Evolutionary conservation across 2,329 filamentous ascomycete genomes (phyloP).

Genomic region (Fusarium sterilihyphosum): DNA sequence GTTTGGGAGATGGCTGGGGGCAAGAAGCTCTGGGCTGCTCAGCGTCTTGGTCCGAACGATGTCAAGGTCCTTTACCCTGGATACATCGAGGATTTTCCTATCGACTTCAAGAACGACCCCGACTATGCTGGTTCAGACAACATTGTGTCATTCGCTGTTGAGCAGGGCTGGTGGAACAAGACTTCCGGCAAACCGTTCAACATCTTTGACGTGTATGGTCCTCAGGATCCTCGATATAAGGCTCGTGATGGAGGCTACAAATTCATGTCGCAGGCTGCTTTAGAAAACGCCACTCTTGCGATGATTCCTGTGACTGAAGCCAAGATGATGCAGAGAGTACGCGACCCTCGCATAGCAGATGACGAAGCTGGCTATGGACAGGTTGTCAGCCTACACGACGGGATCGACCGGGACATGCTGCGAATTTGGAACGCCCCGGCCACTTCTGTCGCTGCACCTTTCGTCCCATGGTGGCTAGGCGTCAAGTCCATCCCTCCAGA

Average conservation of each 20-base stretch:
- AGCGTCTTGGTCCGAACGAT: slow-evolving; percentile 33
- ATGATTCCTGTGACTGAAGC: slow-evolving; percentile 36
- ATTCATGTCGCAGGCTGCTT: slow-evolving; percentile 37
- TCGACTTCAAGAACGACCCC: slow-evolving; percentile 7
- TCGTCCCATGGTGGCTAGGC: slow-evolving; percentile 39
- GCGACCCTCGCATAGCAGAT: slow-evolving; percentile 36
- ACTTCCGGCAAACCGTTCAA: slow-evolving; percentile 33
- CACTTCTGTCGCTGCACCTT: slow-evolving; percentile 29
- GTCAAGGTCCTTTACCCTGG: slow-evolving; percentile 38
- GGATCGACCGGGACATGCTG: slow-evolving; percentile 29
- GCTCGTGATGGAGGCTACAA: slow-evolving; percentile 40
- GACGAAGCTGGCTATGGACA: slow-evolving; percentile 39
- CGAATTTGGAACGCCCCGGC: slow-evolving; percentile 38
- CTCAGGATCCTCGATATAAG: slow-evolving; percentile 34
- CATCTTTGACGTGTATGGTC: slow-evolving; percentile 36
- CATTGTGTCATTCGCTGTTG: slow-evolving; percentile 36
- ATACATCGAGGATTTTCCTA: slow-evolving; percentile 37
- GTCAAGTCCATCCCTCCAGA: slow-evolving; percentile 34
- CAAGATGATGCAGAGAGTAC: slow-evolving; percentile 37
- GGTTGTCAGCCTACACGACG: slow-evolving; percentile 26
- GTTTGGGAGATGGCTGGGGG: slow-evolving; percentile 42
- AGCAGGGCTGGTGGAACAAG: slow-evolving; percentile 39
- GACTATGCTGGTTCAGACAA: slow-evolving; percentile 36
- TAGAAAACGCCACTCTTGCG: slow-evolving; percentile 32
- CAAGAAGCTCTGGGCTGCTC: slow-evolving; percentile 37